Percentiles rank a stretch among this genome's conserved stretches.
Evolutionary conservation across 2,329 filamentous ascomycete species (phyloP).

Genomic region (Fusarium sterilihyphosum): DNA sequence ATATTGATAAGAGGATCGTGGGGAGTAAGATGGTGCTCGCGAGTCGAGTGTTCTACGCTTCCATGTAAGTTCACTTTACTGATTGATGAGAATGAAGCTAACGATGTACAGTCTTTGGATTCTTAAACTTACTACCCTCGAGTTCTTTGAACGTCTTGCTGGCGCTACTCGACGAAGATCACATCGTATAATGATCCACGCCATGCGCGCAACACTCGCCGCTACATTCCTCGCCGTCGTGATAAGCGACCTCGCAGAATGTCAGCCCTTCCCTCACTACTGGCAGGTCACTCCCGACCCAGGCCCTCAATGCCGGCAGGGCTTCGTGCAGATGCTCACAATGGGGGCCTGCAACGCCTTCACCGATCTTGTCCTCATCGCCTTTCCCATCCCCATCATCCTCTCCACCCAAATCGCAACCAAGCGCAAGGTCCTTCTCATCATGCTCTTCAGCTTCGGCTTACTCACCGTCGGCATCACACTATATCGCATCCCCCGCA

Average conservation of each 20-base stretch:
- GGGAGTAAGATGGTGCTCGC: slow-evolving; percentile 83
- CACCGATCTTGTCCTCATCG: slow-evolving; percentile 84
- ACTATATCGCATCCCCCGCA: slow-evolving; percentile 77
- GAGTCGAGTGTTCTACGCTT: slow-evolving; percentile 83
- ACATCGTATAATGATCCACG: slow-evolving; percentile 74
- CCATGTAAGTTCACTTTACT: slow-evolving; percentile 70
- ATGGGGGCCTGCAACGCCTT: slow-evolving; percentile 86
- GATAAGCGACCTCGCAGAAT: slow-evolving; percentile 83
- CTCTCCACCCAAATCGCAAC: slow-evolving; percentile 77
- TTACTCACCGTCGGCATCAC: slow-evolving; percentile 80
- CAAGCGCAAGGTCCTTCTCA: slow-evolving; percentile 80
- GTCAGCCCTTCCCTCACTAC: slow-evolving; percentile 75
- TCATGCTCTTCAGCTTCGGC: slow-evolving; percentile 81
- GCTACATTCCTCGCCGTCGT: slow-evolving; percentile 81
- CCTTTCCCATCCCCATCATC: slow-evolving; percentile 88
- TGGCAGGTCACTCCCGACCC: slow-evolving; percentile 85
- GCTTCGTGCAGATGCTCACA: slow-evolving; percentile 83
- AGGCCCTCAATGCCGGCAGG: slow-evolving; percentile 81
- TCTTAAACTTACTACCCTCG: slow-evolving; percentile 86
- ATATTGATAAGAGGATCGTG: slow-evolving; percentile 68
- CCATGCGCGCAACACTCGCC: slow-evolving; percentile 76
- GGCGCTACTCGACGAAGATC: slow-evolving; percentile 79
- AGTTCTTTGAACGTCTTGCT: slow-evolving; percentile 87
- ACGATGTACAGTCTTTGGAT: slow-evolving; percentile 77
- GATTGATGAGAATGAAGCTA: slow-evolving; percentile 7